These are phyloP conservation scores for Hypericum androsaemum DNA, from an alignment of 345 rosid species.

Conservation along the genomic window DNA sequence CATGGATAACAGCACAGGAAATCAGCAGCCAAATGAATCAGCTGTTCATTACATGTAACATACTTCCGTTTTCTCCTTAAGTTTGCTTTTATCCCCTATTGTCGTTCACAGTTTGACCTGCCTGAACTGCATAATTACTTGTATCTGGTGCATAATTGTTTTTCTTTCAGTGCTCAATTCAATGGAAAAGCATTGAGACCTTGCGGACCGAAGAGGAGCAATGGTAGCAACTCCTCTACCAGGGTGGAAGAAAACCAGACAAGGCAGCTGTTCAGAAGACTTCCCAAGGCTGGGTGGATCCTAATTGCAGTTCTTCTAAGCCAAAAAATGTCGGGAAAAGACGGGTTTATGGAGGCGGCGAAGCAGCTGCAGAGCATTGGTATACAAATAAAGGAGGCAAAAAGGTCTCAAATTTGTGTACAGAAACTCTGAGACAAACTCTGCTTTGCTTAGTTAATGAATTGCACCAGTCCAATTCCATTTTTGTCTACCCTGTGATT, in stretches of 20 bases:
- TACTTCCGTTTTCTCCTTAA: slow-evolving; percentile 6
- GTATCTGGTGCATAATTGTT: not conserved
- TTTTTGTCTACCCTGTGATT: not conserved
- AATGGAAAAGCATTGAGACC: slow-evolving; percentile 43
- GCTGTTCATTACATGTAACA: slow-evolving; percentile 57
- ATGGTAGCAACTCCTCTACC: slow-evolving; percentile 24
- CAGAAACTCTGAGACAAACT: not conserved
- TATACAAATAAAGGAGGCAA: slow-evolving; percentile 69
- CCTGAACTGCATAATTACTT: not conserved
- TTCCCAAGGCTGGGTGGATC: slow-evolving; percentile 54
- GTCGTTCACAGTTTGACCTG: not conserved
- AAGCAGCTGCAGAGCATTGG: slow-evolving; percentile 59
- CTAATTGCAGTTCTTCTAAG: slow-evolving; percentile 30
- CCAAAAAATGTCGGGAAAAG: slow-evolving; percentile 80
- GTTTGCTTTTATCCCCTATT: not conserved
- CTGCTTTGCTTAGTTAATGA: too few relatives aligned
- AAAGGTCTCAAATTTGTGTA: slow-evolving; percentile 36
- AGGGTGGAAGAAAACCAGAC: slow-evolving; percentile 29
- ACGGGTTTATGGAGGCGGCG: slow-evolving; percentile 51
- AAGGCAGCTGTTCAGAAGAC: slow-evolving; percentile 21
- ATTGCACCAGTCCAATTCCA: not conserved
- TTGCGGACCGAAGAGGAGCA: slow-evolving; percentile 19
- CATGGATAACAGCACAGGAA: slow-evolving; percentile 20
- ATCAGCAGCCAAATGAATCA: slow-evolving; percentile 26
- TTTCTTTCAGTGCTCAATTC: slow-evolving; percentile 62